phyloP scores from a whole-genome alignment of 257 asterid species.

The Penstemon eatonii region DNA sequence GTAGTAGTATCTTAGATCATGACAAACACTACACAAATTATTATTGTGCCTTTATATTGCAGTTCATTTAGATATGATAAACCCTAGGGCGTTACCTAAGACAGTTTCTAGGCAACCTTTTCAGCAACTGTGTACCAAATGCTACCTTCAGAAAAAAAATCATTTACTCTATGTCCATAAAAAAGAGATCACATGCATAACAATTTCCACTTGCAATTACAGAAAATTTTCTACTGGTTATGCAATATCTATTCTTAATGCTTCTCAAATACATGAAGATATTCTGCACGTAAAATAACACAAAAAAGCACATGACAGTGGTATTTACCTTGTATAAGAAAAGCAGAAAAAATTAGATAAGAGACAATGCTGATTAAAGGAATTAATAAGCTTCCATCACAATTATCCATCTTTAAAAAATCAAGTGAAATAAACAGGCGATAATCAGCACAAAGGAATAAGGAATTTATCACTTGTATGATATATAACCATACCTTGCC shows the following conservation, averaged over 20 bases:
- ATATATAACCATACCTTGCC: conserved; percentile 69
- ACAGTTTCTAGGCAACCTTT: background rate
- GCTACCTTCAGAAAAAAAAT: conserved; percentile 10
- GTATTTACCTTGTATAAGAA: background rate
- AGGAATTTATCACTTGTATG: conserved; percentile 22
- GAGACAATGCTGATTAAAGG: background rate
- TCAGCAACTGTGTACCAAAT: background rate
- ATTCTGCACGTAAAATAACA: background rate
- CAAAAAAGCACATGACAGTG: background rate
- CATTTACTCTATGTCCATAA: background rate
- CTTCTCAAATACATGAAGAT: background rate
- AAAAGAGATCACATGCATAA: background rate
- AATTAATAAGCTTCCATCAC: conserved; percentile 1
- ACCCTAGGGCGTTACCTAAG: conserved; percentile 12
- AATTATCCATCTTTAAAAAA: background rate
- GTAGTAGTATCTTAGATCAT: conserved; percentile 13
- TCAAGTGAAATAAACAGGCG: background rate
- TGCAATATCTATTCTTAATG: background rate
- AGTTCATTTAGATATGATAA: conserved; percentile 14
- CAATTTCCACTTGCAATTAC: too few relatives aligned
- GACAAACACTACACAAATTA: conserved; percentile 6
- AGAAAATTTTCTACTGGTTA: background rate
- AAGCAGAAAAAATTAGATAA: background rate
- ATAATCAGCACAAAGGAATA: background rate
- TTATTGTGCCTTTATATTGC: conserved; percentile 7